Evolutionary conservation across 1,284 basidiomycete genomes (phyloP).

Genomic region (Inonotus hispidus): DNA sequence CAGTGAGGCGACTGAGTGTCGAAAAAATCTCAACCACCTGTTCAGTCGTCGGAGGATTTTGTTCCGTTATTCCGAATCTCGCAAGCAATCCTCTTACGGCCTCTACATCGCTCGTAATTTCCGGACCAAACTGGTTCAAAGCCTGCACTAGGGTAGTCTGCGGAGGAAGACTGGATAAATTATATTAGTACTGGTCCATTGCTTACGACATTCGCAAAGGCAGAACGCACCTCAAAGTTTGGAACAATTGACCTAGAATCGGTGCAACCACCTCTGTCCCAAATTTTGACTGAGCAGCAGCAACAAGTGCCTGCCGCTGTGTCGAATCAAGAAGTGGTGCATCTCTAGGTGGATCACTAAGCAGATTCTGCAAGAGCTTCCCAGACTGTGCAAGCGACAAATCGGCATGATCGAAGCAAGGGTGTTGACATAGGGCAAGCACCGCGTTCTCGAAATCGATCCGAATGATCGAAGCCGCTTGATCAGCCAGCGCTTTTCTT

Average conservation of each 20-base stretch:
- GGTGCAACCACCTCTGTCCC: conserved; percentile 51
- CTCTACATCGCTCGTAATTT: conserved; percentile 69
- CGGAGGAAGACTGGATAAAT: conserved; percentile 48
- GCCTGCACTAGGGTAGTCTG: conserved; percentile 66
- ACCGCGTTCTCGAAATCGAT: conserved; percentile 73
- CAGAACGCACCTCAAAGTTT: conserved; percentile 42
- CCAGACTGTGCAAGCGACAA: conserved; percentile 67
- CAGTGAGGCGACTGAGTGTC: conserved; percentile 57
- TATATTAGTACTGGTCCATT: neutral
- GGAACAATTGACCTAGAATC: conserved; percentile 44
- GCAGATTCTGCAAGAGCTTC: conserved; percentile 74
- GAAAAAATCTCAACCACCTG: conserved; percentile 68
- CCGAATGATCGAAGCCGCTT: conserved; percentile 64
- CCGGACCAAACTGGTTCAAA: conserved; percentile 68
- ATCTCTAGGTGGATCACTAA: conserved; percentile 55
- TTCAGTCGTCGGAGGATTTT: conserved; percentile 60
- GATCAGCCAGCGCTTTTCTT: conserved; percentile 63
- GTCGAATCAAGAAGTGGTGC: conserved; percentile 60
- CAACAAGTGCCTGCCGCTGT: conserved; percentile 68
- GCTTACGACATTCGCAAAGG: conserved; percentile 8
- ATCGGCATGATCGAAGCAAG: conserved; percentile 76
- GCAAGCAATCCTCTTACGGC: conserved; percentile 60
- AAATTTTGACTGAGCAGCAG: conserved; percentile 70
- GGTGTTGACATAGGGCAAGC: conserved; percentile 65
- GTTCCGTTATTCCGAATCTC: conserved; percentile 67